Evolutionary conservation across 2,329 filamentous ascomycete genomes (phyloP).

Genomic region (Hymenoscyphus fraxineus): DNA sequence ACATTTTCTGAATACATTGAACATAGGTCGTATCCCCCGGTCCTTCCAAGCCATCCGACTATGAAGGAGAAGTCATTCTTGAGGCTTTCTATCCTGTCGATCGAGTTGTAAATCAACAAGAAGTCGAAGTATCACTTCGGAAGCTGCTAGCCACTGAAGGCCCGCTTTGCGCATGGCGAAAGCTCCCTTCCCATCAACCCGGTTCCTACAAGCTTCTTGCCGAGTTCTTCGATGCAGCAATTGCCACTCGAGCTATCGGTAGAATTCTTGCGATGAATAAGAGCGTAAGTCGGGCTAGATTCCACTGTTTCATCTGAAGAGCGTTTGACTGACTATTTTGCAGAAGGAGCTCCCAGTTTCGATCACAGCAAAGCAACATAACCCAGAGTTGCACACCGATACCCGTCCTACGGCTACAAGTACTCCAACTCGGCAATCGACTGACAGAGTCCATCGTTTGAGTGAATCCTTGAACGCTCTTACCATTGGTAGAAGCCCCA

Average conservation of each 20-base stretch:
- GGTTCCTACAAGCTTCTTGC: slow-evolving; percentile 40
- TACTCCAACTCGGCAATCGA: slow-evolving; percentile 8
- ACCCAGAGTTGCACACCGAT: background rate
- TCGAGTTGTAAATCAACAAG: slow-evolving; percentile 24
- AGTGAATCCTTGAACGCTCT: slow-evolving; percentile 3
- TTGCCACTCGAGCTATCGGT: slow-evolving; percentile 41
- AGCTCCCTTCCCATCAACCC: slow-evolving; percentile 39
- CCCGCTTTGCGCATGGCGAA: slow-evolving; percentile 50
- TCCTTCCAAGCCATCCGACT: slow-evolving; percentile 36
- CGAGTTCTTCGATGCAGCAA: slow-evolving; percentile 50
- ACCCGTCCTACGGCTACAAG: background rate
- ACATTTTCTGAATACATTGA: slow-evolving; percentile 23
- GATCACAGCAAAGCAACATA: slow-evolving; percentile 1
- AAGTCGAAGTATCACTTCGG: slow-evolving; percentile 40
- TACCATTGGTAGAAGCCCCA: background rate
- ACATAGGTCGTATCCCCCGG: slow-evolving; percentile 26
- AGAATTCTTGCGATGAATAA: slow-evolving; percentile 19
- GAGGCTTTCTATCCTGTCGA: slow-evolving; percentile 40
- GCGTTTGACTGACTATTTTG: background rate
- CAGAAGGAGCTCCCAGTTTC: background rate
- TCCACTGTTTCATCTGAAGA: background rate
- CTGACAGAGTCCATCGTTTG: background rate
- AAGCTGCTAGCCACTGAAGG: slow-evolving; percentile 46
- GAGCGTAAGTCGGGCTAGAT: background rate
- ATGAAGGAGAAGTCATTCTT: slow-evolving; percentile 54